Conservation (phyloP, 169 alveolate species). For the Plasmodium sp. region DNA sequence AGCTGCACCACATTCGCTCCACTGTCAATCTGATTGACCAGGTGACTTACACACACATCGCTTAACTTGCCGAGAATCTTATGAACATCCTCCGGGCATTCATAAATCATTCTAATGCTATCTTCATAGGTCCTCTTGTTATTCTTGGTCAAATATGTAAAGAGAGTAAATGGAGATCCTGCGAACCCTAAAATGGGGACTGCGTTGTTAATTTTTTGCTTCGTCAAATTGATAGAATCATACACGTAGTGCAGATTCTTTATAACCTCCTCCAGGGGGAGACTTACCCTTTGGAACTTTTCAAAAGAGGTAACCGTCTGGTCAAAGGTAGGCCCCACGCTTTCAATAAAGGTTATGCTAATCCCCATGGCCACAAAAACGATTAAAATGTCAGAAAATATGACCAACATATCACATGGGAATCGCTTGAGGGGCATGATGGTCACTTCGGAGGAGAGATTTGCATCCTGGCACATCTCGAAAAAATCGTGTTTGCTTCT, state of each 20-base stretch:
- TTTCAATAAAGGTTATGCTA: conserved; percentile 6
- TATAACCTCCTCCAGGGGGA: conserved; percentile 72
- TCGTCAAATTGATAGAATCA: conserved; percentile 80
- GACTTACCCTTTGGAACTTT: conserved; percentile 33
- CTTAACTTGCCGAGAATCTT: conserved; percentile 77
- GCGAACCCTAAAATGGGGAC: conserved; percentile 88
- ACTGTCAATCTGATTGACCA: conserved; percentile 82
- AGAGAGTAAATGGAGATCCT: conserved; percentile 89
- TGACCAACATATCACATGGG: conserved; percentile 82
- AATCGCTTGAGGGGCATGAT: conserved; percentile 87
- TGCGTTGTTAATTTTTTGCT: conserved; percentile 75
- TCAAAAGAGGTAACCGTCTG: conserved; percentile 15
- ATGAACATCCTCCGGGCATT: conserved; percentile 78
- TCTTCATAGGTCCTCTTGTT: conserved; percentile 78
- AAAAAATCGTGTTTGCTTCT: conserved; percentile 80
- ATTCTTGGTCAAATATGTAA: conserved; percentile 88
- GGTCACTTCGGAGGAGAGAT: conserved; percentile 86
- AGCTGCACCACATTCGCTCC: conserved; percentile 88
- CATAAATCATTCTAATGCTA: conserved; percentile 77
- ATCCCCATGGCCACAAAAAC: conserved; percentile 82
- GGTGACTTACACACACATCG: conserved; percentile 76
- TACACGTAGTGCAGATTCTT: conserved; percentile 82
- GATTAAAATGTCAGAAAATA: conserved; percentile 88
- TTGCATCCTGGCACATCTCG: conserved; percentile 87
- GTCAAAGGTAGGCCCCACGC: conserved; percentile 79